Base-by-base conservation (phyloP, 495 filamentous ascomycete genomes). In the Annulohypoxylon maeteangense region DNA sequence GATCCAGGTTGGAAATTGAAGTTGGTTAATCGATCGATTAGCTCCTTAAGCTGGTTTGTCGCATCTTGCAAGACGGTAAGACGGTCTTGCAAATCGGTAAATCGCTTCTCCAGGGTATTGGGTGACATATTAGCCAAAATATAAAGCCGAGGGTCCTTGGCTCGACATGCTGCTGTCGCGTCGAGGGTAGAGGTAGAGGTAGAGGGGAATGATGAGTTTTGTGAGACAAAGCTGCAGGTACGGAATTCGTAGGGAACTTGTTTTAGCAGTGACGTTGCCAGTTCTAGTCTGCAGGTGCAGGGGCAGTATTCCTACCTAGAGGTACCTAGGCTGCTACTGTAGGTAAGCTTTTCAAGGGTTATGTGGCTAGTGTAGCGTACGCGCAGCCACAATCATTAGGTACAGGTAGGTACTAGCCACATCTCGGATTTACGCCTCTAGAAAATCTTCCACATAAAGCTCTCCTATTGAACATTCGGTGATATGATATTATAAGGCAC, bases 11-110 rank as follows among this genome's bases (percentile, higher is more conserved):
- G 84, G 67, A 90, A 87, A 38, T 90, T 85, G 67, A 94, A 84
- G 71, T 87, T 90, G 27, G 88, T 85, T 7, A 97, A 86, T 6
- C 91, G 90, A 54, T 88, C 80, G 64, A 97, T 92, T 12, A 96
- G 86, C n/a, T 90, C 87, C 62, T 90, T 85, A 22, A 90, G 87
- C 67, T 91, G 84, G 70, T 84, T 86, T 34, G 92, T 87, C 16
- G 89, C 83, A 54, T 91, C 87, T 51, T 91, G 90, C 12, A 96
- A 84, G 67, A 88, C 83, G 61, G 85, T 83, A 32, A 95, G 84
- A 51, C 92, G 90, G 58, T 87, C 83, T 32, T 90, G 87, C 25
- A 95, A 84, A 50, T 78, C 84, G 57, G 85, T 82, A 38, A 95
- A 85, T 51, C 92, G 90, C 66, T 86, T 83, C 48, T 90, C 87